Evolutionary conservation across 352 stramenopile species (phyloP).

Genomic region (Globisporangium ultimum): DNA sequence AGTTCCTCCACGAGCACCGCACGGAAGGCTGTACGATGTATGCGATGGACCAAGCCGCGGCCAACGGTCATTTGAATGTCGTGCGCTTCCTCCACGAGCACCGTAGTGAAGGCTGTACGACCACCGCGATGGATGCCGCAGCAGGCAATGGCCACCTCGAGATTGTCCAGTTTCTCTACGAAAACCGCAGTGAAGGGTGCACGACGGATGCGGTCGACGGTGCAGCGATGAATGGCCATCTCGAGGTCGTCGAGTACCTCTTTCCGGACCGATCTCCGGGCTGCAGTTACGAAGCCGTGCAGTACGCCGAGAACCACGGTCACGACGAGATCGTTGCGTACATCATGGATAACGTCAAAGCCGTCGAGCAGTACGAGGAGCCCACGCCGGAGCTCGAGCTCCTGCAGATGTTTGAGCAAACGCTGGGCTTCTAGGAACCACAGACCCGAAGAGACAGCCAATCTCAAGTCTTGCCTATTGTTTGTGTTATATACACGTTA

Average conservation of each 20-base stretch:
- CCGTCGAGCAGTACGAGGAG: background rate
- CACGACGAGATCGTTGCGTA: background rate
- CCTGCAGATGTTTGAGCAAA: background rate
- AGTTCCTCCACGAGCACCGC: background rate
- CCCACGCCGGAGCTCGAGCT: background rate
- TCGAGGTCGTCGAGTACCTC: background rate
- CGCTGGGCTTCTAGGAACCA: background rate
- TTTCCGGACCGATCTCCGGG: background rate
- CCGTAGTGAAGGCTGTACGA: background rate
- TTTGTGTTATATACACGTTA: no score
- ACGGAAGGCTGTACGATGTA: background rate
- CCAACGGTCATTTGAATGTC: background rate
- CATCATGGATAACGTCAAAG: background rate
- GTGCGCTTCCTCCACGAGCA: background rate
- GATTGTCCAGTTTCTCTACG: background rate
- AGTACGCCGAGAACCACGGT: background rate
- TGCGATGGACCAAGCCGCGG: background rate
- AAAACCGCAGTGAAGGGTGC: background rate
- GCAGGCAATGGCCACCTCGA: background rate
- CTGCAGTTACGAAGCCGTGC: background rate
- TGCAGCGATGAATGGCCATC: background rate
- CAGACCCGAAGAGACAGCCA: no score
- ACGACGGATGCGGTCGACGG: background rate
- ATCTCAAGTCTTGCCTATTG: no score
- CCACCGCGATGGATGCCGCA: background rate